Evolutionary conservation across 2,329 filamentous ascomycete species (phyloP).

Genomic region (Diplodia corticola): DNA sequence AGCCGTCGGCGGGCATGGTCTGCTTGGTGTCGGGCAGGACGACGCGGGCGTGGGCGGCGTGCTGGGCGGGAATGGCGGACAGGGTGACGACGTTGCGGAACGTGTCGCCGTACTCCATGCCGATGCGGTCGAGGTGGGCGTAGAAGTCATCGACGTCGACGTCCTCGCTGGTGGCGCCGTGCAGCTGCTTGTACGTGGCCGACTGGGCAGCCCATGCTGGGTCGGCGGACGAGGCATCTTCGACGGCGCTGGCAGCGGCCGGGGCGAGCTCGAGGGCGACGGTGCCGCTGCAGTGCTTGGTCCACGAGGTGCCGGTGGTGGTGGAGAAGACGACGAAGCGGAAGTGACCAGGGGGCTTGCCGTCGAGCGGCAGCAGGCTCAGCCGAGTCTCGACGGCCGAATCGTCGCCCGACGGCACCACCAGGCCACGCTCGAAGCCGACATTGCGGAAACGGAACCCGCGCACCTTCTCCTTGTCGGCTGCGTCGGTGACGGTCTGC

Average conservation of each 20-base stretch:
- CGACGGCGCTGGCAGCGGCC: too few relatives aligned
- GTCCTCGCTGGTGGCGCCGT: neutral
- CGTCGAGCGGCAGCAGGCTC: neutral
- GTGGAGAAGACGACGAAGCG: too few relatives aligned
- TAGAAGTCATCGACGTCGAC: conserved; percentile 5
- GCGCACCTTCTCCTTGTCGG: neutral
- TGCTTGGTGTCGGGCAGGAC: neutral
- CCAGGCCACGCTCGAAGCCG: neutral
- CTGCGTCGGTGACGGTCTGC: conserved; percentile 26
- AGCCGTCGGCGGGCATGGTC: neutral
- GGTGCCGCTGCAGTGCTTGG: too few relatives aligned
- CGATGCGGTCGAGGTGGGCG: neutral
- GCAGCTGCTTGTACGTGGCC: neutral
- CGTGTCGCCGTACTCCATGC: neutral
- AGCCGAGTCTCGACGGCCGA: neutral
- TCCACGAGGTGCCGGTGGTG: too few relatives aligned
- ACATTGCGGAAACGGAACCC: conserved; percentile 8
- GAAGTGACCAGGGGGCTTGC: neutral
- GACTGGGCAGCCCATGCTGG: neutral
- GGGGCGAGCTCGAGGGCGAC: too few relatives aligned
- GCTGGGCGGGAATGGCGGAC: neutral
- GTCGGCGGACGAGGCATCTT: neutral
- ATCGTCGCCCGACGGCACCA: neutral
- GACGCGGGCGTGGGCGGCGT: neutral
- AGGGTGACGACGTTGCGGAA: neutral